Conservation (phyloP, 345 rosid species). For the Arabidopsis arenosa region DNA sequence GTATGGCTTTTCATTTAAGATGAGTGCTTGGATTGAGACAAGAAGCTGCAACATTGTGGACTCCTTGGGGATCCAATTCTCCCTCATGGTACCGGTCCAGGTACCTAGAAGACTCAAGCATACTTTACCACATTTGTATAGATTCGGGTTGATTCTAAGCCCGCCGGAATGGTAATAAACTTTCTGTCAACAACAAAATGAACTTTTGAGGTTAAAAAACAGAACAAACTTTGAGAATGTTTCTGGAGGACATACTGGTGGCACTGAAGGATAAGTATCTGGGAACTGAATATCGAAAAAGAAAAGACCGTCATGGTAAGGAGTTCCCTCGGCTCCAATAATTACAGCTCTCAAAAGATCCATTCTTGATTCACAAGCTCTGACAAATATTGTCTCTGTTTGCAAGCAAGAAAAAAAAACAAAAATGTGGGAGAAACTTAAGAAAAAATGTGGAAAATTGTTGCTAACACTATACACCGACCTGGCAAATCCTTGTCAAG, state of each 20-base stretch:
- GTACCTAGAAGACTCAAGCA: constrained; percentile 97
- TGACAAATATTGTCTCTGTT: constrained; percentile 78
- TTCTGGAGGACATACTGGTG: constrained; percentile 70
- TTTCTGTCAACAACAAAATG: constrained; percentile 50
- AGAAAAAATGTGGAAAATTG: no score
- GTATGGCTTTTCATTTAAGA: constrained; percentile 87
- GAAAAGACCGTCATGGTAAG: constrained; percentile 77
- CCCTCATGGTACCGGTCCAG: constrained; percentile 45
- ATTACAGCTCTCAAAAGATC: constrained; percentile 91
- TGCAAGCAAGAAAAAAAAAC: neutral
- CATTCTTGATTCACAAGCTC: constrained; percentile 88
- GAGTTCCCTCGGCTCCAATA: constrained; percentile 92
- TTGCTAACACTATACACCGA: no score
- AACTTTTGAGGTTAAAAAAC: neutral
- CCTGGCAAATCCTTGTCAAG: no score
- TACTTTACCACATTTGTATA: constrained; percentile 75
- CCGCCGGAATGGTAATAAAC: constrained; percentile 88
- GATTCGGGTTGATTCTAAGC: constrained; percentile 85
- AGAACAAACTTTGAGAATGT: neutral
- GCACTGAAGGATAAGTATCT: constrained; percentile 62
- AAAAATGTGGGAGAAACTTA: neutral
- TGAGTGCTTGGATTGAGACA: constrained; percentile 91
- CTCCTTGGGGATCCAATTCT: constrained; percentile 80
- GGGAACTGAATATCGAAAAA: constrained; percentile 59
- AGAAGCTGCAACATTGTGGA: constrained; percentile 90